Evolutionary conservation across 202 grass and related monocot genomes (phyloP), one percentile per base, ranked within the genome.

Genomic region (Musa balbisiana): DNA sequence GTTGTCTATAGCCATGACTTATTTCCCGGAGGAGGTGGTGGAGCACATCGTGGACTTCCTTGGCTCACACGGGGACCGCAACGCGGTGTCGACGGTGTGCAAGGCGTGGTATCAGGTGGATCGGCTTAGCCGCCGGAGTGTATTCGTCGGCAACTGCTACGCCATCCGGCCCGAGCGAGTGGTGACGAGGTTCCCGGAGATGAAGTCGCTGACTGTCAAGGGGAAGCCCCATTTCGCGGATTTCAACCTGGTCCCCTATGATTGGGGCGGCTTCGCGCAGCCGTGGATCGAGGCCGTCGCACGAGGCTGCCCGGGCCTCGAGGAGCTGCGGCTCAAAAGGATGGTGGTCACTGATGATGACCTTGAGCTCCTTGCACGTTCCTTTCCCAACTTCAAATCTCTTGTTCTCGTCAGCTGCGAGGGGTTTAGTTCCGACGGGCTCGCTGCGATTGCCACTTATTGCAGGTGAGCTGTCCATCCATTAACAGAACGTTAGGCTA

Each of bases 31-130:
- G 80, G 93, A 96, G 80, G 93, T 96, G 67, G 90, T 96, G 52
- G 93, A 96, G 74, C 93, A 92, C 90, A 96, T 96, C 51, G 92
- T 96, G 82, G 91, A 85, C 82, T 96, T 96, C 87, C 43, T 96
- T 71, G 87, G 81, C 0, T 71, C 80, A 2, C 93, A 92, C 51
- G 67, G 78, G 4, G 93, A 96, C 87, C 78, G 87, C 2, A 96
- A 92, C 87, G 85, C 87, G 0, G 93, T 82, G 51, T 92, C 93
- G 3, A 85, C 87, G 8, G 90, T 96, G 23, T 96, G 93, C 90
- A 96, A 87, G 86, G 86, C 89, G 49, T 96, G 93, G 93, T 91
- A 89, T 43, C 84, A 90, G 83, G 83, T 96, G 0, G 93, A 96
- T 66, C 83, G 90, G 84, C 82, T 96, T 58, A 96, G 90, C 72